Evolutionary conservation across 1,284 basidiomycete species (phyloP).

Genomic region (Rhodofomes roseus): DNA sequence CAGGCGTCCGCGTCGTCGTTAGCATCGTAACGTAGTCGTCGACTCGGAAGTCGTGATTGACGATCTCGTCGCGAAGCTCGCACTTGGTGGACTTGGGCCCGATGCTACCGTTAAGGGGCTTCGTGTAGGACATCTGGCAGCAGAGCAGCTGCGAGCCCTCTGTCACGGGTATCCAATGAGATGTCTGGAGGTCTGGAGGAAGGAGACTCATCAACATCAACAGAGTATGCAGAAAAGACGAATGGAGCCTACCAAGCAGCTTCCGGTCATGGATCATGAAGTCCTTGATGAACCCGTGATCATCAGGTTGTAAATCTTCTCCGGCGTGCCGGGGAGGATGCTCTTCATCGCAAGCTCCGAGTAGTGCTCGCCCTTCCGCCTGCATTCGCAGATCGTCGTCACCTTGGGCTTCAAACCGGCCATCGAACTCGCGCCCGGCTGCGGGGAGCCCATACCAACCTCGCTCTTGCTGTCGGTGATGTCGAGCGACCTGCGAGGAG

Average conservation of each 20-base stretch:
- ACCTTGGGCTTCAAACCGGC: slow-evolving; percentile 36
- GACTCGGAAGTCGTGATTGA: slow-evolving; percentile 80
- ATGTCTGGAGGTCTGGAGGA: slow-evolving; percentile 79
- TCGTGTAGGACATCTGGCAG: slow-evolving; percentile 94
- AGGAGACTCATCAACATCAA: neutral
- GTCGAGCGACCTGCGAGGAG: slow-evolving; percentile 24
- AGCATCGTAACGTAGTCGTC: slow-evolving; percentile 82
- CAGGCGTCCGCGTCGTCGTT: slow-evolving; percentile 91
- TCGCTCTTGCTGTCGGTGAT: slow-evolving; percentile 12
- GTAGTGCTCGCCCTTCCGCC: slow-evolving; percentile 70
- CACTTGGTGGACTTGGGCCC: slow-evolving; percentile 97
- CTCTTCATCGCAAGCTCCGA: slow-evolving; percentile 74
- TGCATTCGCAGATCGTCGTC: slow-evolving; percentile 80
- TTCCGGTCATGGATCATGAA: slow-evolving; percentile 91
- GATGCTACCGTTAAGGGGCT: slow-evolving; percentile 83
- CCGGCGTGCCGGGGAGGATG: slow-evolving; percentile 85
- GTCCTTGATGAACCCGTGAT: slow-evolving; percentile 96
- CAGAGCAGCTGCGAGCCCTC: slow-evolving; percentile 70
- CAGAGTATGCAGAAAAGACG: neutral
- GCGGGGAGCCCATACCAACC: slow-evolving; percentile 3
- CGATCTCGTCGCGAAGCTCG: slow-evolving; percentile 83
- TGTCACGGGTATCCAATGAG: slow-evolving; percentile 78
- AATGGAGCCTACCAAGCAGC: slow-evolving; percentile 64
- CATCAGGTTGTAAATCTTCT: slow-evolving; percentile 94
- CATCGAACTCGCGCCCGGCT: slow-evolving; percentile 5